Conservation (phyloP, 306 rosid genomes). For the Gleditsia sinensis region DNA sequence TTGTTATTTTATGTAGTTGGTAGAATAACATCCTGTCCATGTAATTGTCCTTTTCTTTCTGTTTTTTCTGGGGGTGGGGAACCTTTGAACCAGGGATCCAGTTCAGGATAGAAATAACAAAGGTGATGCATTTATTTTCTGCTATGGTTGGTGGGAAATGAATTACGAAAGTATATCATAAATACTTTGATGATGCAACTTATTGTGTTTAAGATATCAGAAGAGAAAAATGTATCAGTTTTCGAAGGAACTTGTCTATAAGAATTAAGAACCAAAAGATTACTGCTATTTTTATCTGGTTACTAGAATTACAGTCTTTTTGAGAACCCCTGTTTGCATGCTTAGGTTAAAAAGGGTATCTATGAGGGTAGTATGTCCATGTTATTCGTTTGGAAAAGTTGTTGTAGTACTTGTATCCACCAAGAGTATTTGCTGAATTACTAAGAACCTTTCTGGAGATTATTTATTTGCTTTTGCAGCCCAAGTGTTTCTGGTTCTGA, state of each 20-base stretch:
- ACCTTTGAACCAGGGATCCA: neutral
- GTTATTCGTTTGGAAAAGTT: neutral
- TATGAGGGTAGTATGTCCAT: neutral
- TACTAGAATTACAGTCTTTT: neutral
- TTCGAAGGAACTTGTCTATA: neutral
- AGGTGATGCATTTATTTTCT: neutral
- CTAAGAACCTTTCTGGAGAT: slow-evolving; percentile 16
- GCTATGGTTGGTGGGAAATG: neutral
- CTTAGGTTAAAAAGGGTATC: slow-evolving; percentile 8
- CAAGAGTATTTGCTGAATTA: neutral
- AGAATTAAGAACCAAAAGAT: neutral
- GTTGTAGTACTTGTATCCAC: neutral
- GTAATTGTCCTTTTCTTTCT: slow-evolving; percentile 4
- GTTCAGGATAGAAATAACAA: neutral
- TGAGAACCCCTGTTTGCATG: neutral
- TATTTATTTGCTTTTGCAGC: neutral
- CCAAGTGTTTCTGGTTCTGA: slow-evolving; percentile 25
- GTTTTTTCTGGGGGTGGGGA: neutral
- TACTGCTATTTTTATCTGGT: neutral
- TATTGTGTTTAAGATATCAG: neutral
- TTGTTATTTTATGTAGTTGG: slow-evolving; percentile 18
- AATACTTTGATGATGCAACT: neutral
- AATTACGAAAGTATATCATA: neutral
- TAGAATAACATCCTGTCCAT: slow-evolving; percentile 15
- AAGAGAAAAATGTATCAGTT: neutral